Evolutionary conservation across 1,139 yeast species (phyloP).

Genomic region (Hansenula sp.): DNA sequence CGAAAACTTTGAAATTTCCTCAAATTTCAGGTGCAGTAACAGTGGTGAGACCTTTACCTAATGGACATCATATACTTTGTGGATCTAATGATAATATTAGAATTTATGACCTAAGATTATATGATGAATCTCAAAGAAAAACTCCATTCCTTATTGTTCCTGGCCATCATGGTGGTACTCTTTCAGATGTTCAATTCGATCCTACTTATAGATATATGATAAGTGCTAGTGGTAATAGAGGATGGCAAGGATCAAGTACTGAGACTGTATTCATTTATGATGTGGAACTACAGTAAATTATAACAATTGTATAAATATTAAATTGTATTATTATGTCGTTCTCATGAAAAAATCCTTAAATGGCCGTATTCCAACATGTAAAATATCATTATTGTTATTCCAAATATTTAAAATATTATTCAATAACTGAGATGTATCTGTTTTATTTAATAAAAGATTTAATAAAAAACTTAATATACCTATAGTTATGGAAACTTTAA

Average conservation of each 20-base stretch:
- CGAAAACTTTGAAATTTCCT: conserved; percentile 69
- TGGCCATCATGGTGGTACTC: conserved; percentile 63
- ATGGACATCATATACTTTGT: conserved; percentile 71
- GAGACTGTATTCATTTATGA: conserved; percentile 82
- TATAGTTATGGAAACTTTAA: conserved; percentile 9
- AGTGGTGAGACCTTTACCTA: conserved; percentile 76
- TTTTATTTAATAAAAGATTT: conserved; percentile 12
- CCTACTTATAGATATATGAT: conserved; percentile 85
- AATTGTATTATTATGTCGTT: too few species aligned
- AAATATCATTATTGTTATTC: background rate
- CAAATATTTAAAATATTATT: background rate
- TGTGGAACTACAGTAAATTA: conserved; percentile 34
- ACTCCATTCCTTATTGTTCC: conserved; percentile 53
- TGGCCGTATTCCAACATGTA: background rate
- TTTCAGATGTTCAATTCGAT: conserved; percentile 71
- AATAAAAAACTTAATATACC: conserved; percentile 10
- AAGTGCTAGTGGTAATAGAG: conserved; percentile 91
- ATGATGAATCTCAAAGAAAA: conserved; percentile 34
- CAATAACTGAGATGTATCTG: conserved; percentile 24
- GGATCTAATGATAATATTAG: conserved; percentile 91
- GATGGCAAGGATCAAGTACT: conserved; percentile 84
- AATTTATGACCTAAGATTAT: conserved; percentile 66
- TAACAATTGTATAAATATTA: background rate
- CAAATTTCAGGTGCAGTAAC: conserved; percentile 90
- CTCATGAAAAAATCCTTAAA: background rate